Base-by-base conservation (phyloP, 2,329 filamentous ascomycete species). In the Monascus ruber region DNA sequence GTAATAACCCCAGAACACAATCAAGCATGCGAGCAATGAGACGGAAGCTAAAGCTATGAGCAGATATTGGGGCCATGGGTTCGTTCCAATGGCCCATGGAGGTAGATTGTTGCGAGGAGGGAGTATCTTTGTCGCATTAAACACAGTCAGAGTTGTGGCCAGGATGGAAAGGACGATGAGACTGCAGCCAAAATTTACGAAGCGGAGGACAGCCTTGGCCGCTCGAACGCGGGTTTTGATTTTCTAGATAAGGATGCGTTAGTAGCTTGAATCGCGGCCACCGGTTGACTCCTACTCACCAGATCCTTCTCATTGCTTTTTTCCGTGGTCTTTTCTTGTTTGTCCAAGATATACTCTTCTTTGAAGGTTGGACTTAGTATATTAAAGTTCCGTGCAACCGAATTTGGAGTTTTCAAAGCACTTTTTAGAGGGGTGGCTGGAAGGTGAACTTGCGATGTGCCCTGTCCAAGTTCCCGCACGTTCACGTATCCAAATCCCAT, bases 151-250 rank as follows among this genome's bases (percentile, higher is more conserved):
- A 3, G 85, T 86, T n/a, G 85, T 77, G 9, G 83, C 80, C 39
- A 98, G 70, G 77, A 98, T 89, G 45, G 87, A 73, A 42, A 98
- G 75, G 48, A 98, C 85, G 59, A 98, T 95, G 44, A 96, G 73
- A 62, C 85, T 89, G 72, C 91, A 98, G 63, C 85, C 87, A 64
- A 98, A 96, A 73, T 89, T 95, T 66, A 96, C 84, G 41, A 86
- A 83, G 48, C 91, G 83, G n/a, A 98, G 79, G 46, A 94, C 77
- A 53, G 96, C 81, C 70, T 98, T 98, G 51, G 89, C 91, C 64
- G 96, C 73, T 35, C 91, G 80, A 28, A 96, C 88, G 50, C 86
- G 79, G 29, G 81, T 81, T 69, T 95, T 96, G 62, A 94, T 77
- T 81, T 84, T 93, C 89, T 94, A 58, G 35, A 42, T 5, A 4